phyloP scores from a whole-genome alignment of 1,284 basidiomycete species.

The Stereum hirsutum region DNA sequence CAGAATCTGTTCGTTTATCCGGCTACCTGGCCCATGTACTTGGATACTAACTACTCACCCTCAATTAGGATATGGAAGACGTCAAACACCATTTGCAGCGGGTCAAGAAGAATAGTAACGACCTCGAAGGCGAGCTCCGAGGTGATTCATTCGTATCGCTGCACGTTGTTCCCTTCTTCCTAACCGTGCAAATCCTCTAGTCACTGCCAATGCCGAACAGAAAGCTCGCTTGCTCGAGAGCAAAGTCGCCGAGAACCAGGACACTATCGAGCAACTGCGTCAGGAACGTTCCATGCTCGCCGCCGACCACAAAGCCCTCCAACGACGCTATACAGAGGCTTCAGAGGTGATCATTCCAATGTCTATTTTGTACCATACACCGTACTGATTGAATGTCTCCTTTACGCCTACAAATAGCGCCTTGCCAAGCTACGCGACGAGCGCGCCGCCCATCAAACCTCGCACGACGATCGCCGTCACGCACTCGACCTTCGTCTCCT shows the following conservation, averaged over 20 bases:
- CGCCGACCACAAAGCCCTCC: conserved; percentile 60
- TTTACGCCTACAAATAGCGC: conserved; percentile 30
- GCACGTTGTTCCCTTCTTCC: conserved; percentile 11
- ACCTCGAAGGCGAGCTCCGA: conserved; percentile 59
- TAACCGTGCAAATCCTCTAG: conserved; percentile 20
- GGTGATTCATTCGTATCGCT: no score
- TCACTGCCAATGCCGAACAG: conserved; percentile 56
- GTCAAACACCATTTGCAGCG: conserved; percentile 57
- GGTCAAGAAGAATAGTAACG: conserved; percentile 59
- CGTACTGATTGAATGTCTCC: no score
- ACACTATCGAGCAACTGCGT: conserved; percentile 61
- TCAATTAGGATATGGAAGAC: conserved; percentile 64
- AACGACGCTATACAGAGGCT: conserved; percentile 51
- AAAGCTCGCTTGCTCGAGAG: conserved; percentile 56
- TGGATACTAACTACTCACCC: background rate
- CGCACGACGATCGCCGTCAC: conserved; percentile 62
- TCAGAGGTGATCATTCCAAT: conserved; percentile 65
- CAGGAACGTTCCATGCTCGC: conserved; percentile 62
- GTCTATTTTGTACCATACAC: no score
- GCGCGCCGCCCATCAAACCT: conserved; percentile 48
- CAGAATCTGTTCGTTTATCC: conserved; percentile 47
- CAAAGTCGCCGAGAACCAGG: conserved; percentile 54
- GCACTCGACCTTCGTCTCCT: conserved; percentile 59
- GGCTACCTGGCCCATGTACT: background rate
- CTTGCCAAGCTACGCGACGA: conserved; percentile 53